Conservation (phyloP, 352 stramenopile species). For the Pythium sp. region DNA sequence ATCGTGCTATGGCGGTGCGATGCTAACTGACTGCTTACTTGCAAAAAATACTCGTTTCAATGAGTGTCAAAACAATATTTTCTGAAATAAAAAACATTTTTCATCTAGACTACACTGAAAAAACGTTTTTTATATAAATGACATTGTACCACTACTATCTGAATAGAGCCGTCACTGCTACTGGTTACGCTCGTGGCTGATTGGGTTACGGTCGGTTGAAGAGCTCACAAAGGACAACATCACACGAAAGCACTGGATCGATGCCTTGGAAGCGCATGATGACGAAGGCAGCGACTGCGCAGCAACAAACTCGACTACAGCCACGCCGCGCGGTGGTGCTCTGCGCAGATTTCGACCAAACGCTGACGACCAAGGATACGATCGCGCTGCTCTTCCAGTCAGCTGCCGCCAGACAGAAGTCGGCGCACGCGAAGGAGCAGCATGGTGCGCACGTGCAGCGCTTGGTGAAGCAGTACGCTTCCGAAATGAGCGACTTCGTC, state of each 20-base stretch:
- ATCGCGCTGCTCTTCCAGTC: slow-evolving; percentile 52
- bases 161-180: neutral
- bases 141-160: neutral
- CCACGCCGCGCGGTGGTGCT: slow-evolving; percentile 29
- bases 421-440: neutral
- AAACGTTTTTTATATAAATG: neutral
- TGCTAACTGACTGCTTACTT: too few species aligned
- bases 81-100: neutral
- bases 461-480: slow-evolving; percentile 35
- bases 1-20: slow-evolving; percentile 15
- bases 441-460: slow-evolving; percentile 25
- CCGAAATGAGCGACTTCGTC: slow-evolving; percentile 24
- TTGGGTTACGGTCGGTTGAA: neutral
- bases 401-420: slow-evolving; percentile 5
- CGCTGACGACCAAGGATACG: slow-evolving; percentile 57
- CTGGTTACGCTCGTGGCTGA: neutral
- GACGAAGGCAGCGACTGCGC: neutral
- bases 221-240: neutral
- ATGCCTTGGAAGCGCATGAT: neutral
- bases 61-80: too few species aligned
- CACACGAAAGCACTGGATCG: too few species aligned
- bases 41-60: too few species aligned
- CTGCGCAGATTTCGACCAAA: slow-evolving; percentile 77
- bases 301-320: neutral
- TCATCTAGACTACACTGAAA: neutral